These are phyloP conservation scores for Kregervanrija delftensis DNA, from an alignment of 805 yeast genomes.

Conservation along the genomic window DNA sequence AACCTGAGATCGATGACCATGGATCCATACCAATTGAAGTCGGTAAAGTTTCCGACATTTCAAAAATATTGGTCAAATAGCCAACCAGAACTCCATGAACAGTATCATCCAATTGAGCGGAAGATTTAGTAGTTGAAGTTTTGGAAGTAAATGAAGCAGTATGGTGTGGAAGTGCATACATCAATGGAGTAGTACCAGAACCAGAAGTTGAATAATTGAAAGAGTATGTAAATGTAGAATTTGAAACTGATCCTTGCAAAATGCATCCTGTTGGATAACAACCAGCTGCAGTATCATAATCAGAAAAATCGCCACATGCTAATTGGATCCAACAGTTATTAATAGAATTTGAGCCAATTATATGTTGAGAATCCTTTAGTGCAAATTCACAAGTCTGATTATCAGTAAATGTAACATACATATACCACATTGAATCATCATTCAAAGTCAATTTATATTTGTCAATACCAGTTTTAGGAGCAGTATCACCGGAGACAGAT, in stretches of 20 bases:
- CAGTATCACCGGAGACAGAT: constrained; percentile 30
- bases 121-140: constrained; percentile 25
- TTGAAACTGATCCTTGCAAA: constrained; percentile 35
- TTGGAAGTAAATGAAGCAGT: constrained; percentile 30
- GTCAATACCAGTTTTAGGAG: constrained; percentile 24
- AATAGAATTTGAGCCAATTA: constrained; percentile 33
- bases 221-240: constrained; percentile 32
- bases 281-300: constrained; percentile 63
- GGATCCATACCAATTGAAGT: constrained; percentile 41
- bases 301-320: constrained; percentile 35
- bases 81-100: constrained; percentile 45
- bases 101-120: constrained; percentile 37
- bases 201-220: constrained; percentile 41
- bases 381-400: constrained; percentile 22
- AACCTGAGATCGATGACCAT: constrained; percentile 43
- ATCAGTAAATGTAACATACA: constrained; percentile 35
- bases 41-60: constrained; percentile 38
- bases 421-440: constrained; percentile 41
- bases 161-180: constrained; percentile 50
- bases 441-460: constrained; percentile 35
- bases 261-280: constrained; percentile 36
- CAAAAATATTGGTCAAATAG: constrained; percentile 34
- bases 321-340: constrained; percentile 40
- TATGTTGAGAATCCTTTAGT: constrained; percentile 27
- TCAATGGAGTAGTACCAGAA: constrained; percentile 32